Conservation (phyloP, 139 green algal species). For the Asterochloris sp. region DNA sequence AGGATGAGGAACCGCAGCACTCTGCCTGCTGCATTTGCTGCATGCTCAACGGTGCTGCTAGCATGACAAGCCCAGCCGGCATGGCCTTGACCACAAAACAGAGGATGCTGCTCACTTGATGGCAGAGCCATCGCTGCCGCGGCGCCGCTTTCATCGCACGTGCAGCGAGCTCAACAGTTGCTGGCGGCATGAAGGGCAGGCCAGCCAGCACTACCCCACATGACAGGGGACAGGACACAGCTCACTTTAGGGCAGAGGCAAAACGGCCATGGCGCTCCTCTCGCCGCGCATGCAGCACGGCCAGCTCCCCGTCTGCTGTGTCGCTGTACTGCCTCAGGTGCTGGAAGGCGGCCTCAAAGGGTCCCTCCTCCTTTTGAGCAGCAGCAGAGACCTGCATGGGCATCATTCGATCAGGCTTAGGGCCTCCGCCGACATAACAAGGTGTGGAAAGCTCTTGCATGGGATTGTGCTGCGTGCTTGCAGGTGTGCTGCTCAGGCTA, state of each 20-base stretch:
- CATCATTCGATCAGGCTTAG: no score
- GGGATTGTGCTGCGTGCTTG: no score
- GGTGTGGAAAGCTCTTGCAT: not conserved
- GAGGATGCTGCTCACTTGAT: no score
- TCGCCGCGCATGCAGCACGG: conserved; percentile 55
- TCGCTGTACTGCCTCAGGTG: conserved; percentile 69
- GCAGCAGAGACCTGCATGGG: not conserved
- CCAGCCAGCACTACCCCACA: not conserved
- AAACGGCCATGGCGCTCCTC: conserved; percentile 44
- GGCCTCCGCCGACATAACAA: not conserved
- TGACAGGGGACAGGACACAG: not conserved
- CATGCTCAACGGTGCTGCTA: not conserved
- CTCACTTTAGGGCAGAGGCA: conserved; percentile 30
- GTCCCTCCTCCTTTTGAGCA: not conserved
- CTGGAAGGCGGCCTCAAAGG: conserved; percentile 26
- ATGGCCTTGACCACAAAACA: not conserved
- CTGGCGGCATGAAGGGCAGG: not conserved
- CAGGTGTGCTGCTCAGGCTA: not conserved
- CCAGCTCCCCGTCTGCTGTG: conserved; percentile 44
- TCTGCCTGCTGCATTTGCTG: no score
- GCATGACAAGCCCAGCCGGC: not conserved
- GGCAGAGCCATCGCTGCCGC: no score
- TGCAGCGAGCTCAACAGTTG: not conserved
- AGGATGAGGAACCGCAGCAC: no score
- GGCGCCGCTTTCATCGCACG: not conserved